A percentile compares a stretch with the other conserved stretches of the same genome.
Conservation (phyloP, 192 early-diverging fungal species). For the Neocallimastix lanati region DNA sequence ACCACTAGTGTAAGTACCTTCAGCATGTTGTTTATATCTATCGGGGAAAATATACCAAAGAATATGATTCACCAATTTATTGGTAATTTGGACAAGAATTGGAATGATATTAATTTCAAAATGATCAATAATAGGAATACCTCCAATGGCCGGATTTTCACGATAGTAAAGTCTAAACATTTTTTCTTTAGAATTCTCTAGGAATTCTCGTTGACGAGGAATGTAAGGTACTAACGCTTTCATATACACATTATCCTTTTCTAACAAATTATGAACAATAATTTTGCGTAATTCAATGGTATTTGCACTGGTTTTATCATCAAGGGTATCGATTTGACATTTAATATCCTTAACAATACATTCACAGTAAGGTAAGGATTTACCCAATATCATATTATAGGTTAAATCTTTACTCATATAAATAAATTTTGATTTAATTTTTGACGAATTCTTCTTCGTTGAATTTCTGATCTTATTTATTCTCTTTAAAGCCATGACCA, state of each 20-base stretch:
- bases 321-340: neutral
- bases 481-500: neutral
- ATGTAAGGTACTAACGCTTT: conserved; percentile 2
- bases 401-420: neutral
- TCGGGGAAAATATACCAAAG: conserved; percentile 66
- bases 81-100: conserved; percentile 58
- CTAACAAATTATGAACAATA: conserved; percentile 10
- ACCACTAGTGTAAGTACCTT: no score
- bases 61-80: conserved; percentile 65
- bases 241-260: neutral
- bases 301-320: neutral
- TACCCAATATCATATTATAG: neutral
- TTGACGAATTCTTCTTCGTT: neutral
- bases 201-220: conserved; percentile 34
- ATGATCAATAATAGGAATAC: conserved; percentile 76
- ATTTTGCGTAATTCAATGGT: conserved; percentile 14
- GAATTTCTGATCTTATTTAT: neutral
- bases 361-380: neutral
- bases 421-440: neutral
- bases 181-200: conserved; percentile 45
- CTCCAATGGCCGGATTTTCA: conserved; percentile 70
- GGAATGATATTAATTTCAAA: conserved; percentile 78
- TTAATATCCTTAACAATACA: neutral
- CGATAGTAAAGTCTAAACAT: conserved; percentile 70
- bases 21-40: conserved; percentile 7